Evolutionary conservation across 768 basidiomycete species (phyloP).

Genomic region (Clitopilus passeckerianus): DNA sequence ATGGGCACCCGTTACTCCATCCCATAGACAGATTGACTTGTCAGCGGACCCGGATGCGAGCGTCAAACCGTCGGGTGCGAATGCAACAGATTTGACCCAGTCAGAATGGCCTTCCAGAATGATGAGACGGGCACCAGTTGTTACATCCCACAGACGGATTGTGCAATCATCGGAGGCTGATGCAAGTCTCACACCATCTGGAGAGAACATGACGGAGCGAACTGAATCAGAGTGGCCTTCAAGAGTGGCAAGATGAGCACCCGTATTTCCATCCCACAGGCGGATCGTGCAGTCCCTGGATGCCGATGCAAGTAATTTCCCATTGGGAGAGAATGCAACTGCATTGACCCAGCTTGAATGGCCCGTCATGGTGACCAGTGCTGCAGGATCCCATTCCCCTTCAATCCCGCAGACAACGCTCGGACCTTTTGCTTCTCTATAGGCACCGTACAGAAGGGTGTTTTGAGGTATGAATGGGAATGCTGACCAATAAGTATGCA

Average conservation of each 20-base stretch:
- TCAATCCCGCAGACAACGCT: neutral
- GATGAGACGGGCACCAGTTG: neutral
- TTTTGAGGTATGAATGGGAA: neutral
- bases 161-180: neutral
- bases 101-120: neutral
- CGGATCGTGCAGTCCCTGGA: neutral
- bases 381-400: neutral
- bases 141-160: neutral
- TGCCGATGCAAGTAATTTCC: slow-evolving; percentile 1
- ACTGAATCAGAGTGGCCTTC: neutral
- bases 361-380: slow-evolving; percentile 1
- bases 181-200: neutral
- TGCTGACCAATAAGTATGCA: neutral
- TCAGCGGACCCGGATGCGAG: neutral
- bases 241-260: neutral
- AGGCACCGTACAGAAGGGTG: neutral
- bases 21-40: neutral
- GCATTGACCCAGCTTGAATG: neutral
- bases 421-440: neutral
- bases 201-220: neutral
- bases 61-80: neutral
- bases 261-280: slow-evolving; percentile 4
- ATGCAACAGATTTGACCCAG: neutral
- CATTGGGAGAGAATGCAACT: slow-evolving; percentile 3
- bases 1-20: neutral